Evolutionary conservation across 2,329 filamentous ascomycete genomes (phyloP), one percentile per base, ranked within the genome.

Genomic region (Fusarium proliferatum): DNA sequence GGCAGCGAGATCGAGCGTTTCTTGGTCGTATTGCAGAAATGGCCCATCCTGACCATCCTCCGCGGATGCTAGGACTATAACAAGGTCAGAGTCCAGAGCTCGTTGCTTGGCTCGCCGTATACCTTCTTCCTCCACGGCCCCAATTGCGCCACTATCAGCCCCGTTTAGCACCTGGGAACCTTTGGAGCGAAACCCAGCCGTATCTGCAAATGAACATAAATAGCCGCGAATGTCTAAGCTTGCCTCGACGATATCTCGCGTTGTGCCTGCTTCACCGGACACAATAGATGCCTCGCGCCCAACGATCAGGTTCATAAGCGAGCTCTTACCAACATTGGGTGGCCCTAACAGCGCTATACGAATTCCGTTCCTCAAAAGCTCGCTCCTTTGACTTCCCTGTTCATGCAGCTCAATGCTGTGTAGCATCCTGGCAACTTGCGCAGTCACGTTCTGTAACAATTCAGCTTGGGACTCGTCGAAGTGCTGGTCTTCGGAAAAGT

Each of bases 401-500:
- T 94, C 89, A 82, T 97, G 94, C 38, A 90, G 81, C 19, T 85
- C 84, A 67, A 98, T 91, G 64, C 91, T 87, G 36, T 81, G 79
- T 61, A 90, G 84, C 63, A 98, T 88, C 2, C 79, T 81, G 3
- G 81, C 79, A 5, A 97, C 89, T 78, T 95, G 90, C 1, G 74
- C 75, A 3, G 90, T 88, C 36, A 98, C 93, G 55, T 91, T 94
- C 2, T 79, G 81, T 49, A 97, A 87, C 28, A 98, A 86, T 62
- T 93, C 88, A 1, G 87, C 84, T 2, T 94, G 93, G 6, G 94
- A 92, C 82, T 97, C 95, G 76, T 98, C 95, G 78, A 99, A 97
- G 84, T 98, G 94, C 82, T 99, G 96, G 78, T 98, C 96, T 81
- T 99, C 96, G 2, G 94, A 93, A 80, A 99, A 99, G 82, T 99